A percentile compares a stretch with the other conserved stretches of the same genome.
These are phyloP conservation scores for Plasmodium coatneyi DNA, from an alignment of 169 alveolate genomes.

Conservation along the genomic window DNA sequence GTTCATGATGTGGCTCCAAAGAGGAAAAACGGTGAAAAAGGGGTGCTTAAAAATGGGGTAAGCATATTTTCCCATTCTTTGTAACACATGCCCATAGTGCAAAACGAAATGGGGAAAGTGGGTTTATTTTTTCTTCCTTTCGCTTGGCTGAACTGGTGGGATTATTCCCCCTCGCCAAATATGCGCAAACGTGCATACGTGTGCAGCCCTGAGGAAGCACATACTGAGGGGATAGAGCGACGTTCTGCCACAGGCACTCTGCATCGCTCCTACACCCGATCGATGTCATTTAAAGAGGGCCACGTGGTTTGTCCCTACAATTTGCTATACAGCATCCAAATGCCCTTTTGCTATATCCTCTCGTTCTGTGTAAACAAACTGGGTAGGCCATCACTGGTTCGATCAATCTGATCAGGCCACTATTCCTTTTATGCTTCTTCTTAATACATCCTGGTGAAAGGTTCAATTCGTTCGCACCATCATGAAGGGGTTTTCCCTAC, in stretches of 20 bases:
- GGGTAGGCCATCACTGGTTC: background rate
- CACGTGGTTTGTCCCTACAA: background rate
- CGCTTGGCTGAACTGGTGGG: background rate
- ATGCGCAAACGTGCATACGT: background rate
- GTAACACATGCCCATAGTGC: background rate
- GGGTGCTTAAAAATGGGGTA: background rate
- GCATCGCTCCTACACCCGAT: background rate
- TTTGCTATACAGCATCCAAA: background rate
- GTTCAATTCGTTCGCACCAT: background rate
- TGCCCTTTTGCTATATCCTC: background rate
- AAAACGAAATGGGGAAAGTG: background rate
- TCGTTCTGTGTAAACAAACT: background rate
- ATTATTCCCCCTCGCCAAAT: background rate
- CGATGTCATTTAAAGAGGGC: background rate
- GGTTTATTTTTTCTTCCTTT: background rate
- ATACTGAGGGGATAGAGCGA: background rate
- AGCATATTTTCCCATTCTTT: background rate
- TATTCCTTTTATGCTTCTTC: background rate
- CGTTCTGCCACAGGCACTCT: background rate
- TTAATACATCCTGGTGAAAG: background rate
- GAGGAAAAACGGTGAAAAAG: background rate
- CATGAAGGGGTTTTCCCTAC: background rate
- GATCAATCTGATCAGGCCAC: background rate
- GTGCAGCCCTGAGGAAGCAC: background rate
- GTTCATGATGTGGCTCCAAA: background rate